Evolutionary conservation across 225 moss, liverwort and hornwort genomes (phyloP).

Genomic region (Anthoceros angustus): DNA sequence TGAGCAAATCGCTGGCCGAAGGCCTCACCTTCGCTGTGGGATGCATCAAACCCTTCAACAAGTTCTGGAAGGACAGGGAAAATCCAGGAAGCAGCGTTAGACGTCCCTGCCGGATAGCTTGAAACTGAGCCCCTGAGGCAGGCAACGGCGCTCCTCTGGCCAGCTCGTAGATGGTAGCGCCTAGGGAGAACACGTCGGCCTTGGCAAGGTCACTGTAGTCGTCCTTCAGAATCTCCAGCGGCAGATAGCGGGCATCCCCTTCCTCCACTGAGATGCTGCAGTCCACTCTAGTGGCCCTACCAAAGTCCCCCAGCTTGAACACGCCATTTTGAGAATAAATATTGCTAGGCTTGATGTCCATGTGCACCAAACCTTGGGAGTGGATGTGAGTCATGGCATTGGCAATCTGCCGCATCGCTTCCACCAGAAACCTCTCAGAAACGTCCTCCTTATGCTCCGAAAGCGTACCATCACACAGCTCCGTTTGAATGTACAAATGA

Average conservation of each 20-base stretch:
- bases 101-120: slow-evolving; percentile 63
- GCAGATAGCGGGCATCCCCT: slow-evolving; percentile 83
- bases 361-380: slow-evolving; percentile 57
- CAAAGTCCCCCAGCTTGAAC: slow-evolving; percentile 87
- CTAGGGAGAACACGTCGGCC: slow-evolving; percentile 88
- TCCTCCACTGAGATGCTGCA: slow-evolving; percentile 80
- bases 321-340: slow-evolving; percentile 56
- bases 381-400: slow-evolving; percentile 54
- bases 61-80: slow-evolving; percentile 40
- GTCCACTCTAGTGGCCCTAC: slow-evolving; percentile 71
- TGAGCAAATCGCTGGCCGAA: slow-evolving; percentile 39
- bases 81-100: slow-evolving; percentile 47
- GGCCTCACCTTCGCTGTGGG: slow-evolving; percentile 36
- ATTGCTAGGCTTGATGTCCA: slow-evolving; percentile 98
- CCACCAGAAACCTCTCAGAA: not conserved
- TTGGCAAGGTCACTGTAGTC: slow-evolving; percentile 68
- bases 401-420: slow-evolving; percentile 28
- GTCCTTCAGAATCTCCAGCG: slow-evolving; percentile 81
- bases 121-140: slow-evolving; percentile 59
- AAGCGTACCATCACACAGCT: slow-evolving; percentile 49
- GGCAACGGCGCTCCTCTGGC: slow-evolving; percentile 71
- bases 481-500: slow-evolving; percentile 83
- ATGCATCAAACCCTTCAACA: slow-evolving; percentile 60
- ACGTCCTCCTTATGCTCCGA: not conserved
- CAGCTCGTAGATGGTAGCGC: slow-evolving; percentile 92